Conservation (phyloP, 192 early-diverging fungal genomes). For the Allomyces macrogynus region DNA sequence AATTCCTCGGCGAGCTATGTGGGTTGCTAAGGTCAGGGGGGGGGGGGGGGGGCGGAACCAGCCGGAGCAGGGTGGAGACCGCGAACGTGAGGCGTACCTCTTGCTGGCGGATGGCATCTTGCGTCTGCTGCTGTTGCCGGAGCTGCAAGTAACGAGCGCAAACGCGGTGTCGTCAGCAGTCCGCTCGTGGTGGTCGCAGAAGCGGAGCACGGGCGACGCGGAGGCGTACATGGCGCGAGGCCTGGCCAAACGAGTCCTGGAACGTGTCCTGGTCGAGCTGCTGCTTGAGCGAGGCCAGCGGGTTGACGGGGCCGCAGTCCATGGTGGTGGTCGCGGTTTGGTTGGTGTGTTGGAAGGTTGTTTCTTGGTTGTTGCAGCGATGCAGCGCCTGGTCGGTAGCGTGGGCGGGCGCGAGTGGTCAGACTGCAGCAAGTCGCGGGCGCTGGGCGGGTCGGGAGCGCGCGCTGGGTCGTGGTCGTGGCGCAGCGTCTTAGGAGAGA, state of each 20-base stretch:
- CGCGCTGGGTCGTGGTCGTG: too few relatives aligned
- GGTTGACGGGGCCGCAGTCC: conserved; percentile 58
- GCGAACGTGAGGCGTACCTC: not conserved
- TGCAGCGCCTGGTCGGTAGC: too few relatives aligned
- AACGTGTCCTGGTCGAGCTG: conserved; percentile 56
- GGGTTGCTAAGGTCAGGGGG: not conserved
- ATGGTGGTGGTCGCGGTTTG: not conserved
- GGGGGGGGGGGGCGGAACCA: conserved; percentile 1
- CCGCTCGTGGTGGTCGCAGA: not conserved
- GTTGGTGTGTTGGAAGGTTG: too few relatives aligned
- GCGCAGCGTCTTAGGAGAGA: too few relatives aligned
- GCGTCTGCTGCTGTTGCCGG: conserved; percentile 1
- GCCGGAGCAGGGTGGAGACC: not conserved
- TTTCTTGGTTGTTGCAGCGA: too few relatives aligned
- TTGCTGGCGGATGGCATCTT: conserved; percentile 7
- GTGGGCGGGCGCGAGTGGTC: too few relatives aligned
- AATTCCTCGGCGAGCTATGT: conserved; percentile 35
- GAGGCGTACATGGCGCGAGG: conserved; percentile 1
- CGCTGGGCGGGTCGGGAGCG: too few relatives aligned
- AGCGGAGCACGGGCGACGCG: conserved; percentile 7
- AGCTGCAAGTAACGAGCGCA: not conserved
- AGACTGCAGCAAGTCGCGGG: too few relatives aligned
- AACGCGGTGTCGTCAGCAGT: not conserved
- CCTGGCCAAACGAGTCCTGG: conserved; percentile 18
- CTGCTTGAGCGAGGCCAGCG: conserved; percentile 57